Conservation (phyloP, 148 eudicot genomes). For the Mesembryanthemum crystallinum region DNA sequence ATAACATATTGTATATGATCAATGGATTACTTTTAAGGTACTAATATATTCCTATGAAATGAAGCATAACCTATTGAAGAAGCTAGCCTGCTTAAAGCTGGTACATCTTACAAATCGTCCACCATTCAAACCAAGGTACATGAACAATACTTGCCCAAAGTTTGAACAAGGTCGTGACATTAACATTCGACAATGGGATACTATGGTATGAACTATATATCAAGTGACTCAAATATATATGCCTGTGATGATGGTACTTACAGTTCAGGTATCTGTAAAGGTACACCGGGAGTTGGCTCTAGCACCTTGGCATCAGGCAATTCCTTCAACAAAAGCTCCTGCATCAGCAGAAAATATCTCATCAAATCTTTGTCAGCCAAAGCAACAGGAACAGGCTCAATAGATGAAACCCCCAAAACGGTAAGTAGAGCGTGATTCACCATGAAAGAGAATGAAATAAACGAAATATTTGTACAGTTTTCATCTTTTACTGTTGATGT, state of each 20-base stretch:
- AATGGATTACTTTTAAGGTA: too few relatives aligned
- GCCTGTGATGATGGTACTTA: neutral
- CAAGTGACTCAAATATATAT: neutral
- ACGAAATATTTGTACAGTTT: too few relatives aligned
- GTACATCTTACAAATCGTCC: too few relatives aligned
- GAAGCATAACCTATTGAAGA: too few relatives aligned
- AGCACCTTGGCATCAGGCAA: slow-evolving; percentile 57
- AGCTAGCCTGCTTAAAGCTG: too few relatives aligned
- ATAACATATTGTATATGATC: too few relatives aligned
- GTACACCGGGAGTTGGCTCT: slow-evolving; percentile 74
- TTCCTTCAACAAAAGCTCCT: slow-evolving; percentile 71
- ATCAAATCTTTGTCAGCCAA: neutral
- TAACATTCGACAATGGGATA: neutral
- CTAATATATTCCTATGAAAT: too few relatives aligned
- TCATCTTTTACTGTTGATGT: too few relatives aligned
- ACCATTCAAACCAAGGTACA: too few relatives aligned
- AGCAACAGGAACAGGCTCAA: slow-evolving; percentile 5
- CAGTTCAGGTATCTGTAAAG: slow-evolving; percentile 48
- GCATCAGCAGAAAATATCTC: slow-evolving; percentile 26
- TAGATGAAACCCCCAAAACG: neutral
- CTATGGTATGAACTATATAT: neutral
- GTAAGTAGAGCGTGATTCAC: neutral
- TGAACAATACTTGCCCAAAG: too few relatives aligned
- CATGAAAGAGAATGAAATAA: neutral
- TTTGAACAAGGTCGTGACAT: too few relatives aligned